These are phyloP conservation scores for Ogataea naganishii DNA, from an alignment of 805 yeast species.

Conservation along the genomic window DNA sequence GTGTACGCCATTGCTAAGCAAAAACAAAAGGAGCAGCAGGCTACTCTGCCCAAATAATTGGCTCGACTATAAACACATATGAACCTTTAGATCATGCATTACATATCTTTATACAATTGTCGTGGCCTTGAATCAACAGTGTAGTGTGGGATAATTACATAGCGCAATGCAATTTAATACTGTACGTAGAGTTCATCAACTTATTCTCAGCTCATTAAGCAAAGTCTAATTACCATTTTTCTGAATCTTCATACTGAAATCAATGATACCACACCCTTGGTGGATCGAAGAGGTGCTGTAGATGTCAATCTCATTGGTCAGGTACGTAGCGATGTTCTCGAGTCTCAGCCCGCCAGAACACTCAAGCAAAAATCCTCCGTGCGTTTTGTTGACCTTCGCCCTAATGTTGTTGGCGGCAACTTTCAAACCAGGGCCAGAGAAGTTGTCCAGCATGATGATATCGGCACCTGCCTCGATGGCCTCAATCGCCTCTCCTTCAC, in stretches of 20 bases:
- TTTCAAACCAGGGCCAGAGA: slow-evolving; percentile 56
- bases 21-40: slow-evolving; percentile 52
- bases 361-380: slow-evolving; percentile 77
- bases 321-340: slow-evolving; percentile 52
- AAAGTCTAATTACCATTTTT: no score
- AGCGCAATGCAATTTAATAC: background rate
- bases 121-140: background rate
- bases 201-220: no score
- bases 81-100: slow-evolving; percentile 1
- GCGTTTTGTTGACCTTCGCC: slow-evolving; percentile 27
- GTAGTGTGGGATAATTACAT: background rate
- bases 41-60: slow-evolving; percentile 24
- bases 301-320: slow-evolving; percentile 77
- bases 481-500: slow-evolving; percentile 79
- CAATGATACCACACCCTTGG: slow-evolving; percentile 81
- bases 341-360: slow-evolving; percentile 87
- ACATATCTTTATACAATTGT: background rate
- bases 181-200: no score
- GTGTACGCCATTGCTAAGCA: slow-evolving; percentile 95
- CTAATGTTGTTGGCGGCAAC: slow-evolving; percentile 59
- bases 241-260: slow-evolving; percentile 70
- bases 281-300: slow-evolving; percentile 88
- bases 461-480: slow-evolving; percentile 96
- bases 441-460: slow-evolving; percentile 90
- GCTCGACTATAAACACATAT: background rate